These are phyloP conservation scores for Pythium rishiriense DNA, from an alignment of 352 stramenopile genomes.

Conservation along the genomic window DNA sequence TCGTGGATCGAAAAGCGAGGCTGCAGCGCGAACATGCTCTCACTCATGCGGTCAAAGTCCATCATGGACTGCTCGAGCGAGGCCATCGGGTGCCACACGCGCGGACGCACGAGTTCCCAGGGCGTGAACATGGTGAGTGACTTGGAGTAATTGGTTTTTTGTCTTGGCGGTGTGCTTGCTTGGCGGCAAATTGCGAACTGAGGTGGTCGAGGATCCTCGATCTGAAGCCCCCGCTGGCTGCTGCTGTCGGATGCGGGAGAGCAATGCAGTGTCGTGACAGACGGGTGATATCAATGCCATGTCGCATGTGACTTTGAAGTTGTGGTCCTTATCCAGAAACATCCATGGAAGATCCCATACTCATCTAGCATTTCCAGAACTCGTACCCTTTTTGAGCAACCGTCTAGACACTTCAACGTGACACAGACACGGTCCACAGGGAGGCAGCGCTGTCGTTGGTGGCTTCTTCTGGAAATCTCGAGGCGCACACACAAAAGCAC, in stretches of 20 bases:
- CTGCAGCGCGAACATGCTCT: constrained; percentile 38
- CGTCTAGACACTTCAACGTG: no score
- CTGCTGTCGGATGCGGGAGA: background rate
- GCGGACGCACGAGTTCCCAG: constrained; percentile 53
- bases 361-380: no score
- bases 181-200: background rate
- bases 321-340: background rate
- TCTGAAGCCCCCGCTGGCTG: no score
- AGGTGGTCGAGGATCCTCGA: background rate
- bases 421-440: no score
- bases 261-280: background rate
- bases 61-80: constrained; percentile 82
- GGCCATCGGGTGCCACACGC: constrained; percentile 49
- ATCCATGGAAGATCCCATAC: no score
- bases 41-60: constrained; percentile 52
- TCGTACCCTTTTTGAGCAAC: no score
- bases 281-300: background rate
- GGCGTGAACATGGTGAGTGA: constrained; percentile 37
- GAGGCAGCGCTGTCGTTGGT: no score
- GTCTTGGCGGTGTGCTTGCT: background rate
- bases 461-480: no score
- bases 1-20: no score
- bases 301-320: background rate
- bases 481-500: no score
- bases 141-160: background rate